Evolutionary conservation across 306 rosid species (phyloP), one percentile per base, ranked within the genome.

Genomic region (Sophora flavescens): DNA sequence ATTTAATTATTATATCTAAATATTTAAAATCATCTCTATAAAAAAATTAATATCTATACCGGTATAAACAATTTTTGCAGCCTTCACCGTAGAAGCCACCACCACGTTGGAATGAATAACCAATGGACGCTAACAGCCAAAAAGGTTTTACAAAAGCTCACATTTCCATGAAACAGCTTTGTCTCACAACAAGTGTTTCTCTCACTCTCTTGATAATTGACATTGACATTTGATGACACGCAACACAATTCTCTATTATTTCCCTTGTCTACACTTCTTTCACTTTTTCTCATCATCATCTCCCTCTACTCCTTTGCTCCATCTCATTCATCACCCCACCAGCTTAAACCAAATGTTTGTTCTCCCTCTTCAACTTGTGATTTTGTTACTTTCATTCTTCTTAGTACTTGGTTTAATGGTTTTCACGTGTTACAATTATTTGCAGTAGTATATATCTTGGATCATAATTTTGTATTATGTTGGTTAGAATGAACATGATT

Each of bases 321-420:
- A 10, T 44, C 74, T n/a, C 57, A 44, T 65, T 65, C 74, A 33
- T 14, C 33, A 1, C 44, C 54, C 11, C 35, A 17, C 1, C 60
- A 42, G 3, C 42, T 6, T 13, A 63, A 16, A 15, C 32, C 60
- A 16, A 54, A 74, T 70, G 80, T 69, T 65, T n/a, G 47, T 50
- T 65, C 57, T 57, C 42, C 52, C 35, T 8, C 28, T 52, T 54
- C 68, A 71, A 14, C 76, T 68, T 13, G 1, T 38, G 15, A 1
- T 0, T n/a, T 18, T 39, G 3, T 18, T 17, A 13, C 15, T 70
- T 38, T 70, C 63, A 36, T 35, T 60, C 39, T 61, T 45, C 60
- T 74, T 3, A 41, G 8, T 36, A 11, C 63, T 13, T 9, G 0
- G 4, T 54, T 26, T 9, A 0, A 1, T 28, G 28, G 1, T 68